phyloP scores from a whole-genome alignment of 176 grass and related monocot genomes.

The Alopecurus myosuroides region DNA sequence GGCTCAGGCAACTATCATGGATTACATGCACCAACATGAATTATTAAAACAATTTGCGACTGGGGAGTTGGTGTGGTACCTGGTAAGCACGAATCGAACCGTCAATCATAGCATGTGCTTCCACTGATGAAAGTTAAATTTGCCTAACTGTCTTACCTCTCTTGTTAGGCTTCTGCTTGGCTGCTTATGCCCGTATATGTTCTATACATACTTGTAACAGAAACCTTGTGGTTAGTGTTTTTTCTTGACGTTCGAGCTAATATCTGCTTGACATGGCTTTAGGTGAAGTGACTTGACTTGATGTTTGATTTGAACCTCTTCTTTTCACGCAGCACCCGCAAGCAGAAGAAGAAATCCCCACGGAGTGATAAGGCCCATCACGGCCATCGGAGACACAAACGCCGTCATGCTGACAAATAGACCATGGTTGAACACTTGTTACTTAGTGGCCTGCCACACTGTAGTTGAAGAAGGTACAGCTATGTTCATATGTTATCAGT shows the following conservation, averaged over 20 bases:
- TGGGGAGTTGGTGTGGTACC: conserved; percentile 82
- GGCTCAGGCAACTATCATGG: conserved; percentile 64
- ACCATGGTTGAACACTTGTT: background rate
- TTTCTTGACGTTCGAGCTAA: conserved; percentile 7
- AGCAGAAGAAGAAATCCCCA: conserved; percentile 51
- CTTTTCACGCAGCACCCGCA: conserved; percentile 45
- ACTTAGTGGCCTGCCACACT: conserved; percentile 4
- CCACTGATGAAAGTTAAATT: conserved; percentile 16
- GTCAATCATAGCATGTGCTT: conserved; percentile 12
- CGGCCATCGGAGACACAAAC: conserved; percentile 55
- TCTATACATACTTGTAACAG: conserved; percentile 47
- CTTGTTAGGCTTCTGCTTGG: conserved; percentile 67
- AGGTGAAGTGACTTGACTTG: background rate
- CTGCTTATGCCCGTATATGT: conserved; percentile 61
- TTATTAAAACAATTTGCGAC: conserved; percentile 67
- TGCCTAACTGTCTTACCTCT: conserved; percentile 12
- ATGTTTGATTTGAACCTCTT: conserved; percentile 12
- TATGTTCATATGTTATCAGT: background rate
- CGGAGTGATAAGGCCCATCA: conserved; percentile 42
- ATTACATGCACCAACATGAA: conserved; percentile 71
- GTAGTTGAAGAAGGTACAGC: conserved; percentile 28
- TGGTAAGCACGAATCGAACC: conserved; percentile 51
- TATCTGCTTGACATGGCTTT: conserved; percentile 15
- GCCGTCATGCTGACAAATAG: conserved; percentile 65
- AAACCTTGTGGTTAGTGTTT: conserved; percentile 63